Evolutionary conservation across 1,284 basidiomycete species (phyloP), one percentile per base, ranked within the genome.

Genomic region (Laetiporus sulphureus): DNA sequence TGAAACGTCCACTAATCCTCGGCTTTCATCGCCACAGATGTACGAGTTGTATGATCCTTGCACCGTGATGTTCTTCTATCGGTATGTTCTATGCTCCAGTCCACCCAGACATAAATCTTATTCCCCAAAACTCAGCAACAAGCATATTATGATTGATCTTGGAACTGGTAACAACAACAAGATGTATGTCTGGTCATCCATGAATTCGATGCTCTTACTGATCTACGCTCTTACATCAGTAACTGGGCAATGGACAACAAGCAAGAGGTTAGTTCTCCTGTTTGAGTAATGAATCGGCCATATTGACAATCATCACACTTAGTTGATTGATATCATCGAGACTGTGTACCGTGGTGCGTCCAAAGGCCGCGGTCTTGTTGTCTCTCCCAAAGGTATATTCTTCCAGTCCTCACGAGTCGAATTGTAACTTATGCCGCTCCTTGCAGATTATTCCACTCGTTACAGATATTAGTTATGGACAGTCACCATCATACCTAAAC

Each of bases 151-250:
- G 95, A 97, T 99, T 60, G 95, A 98, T 79, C 69, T 97, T 53
- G 94, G 95, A 12, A 99, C 95, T 38, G 95, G 96, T 71, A 98
- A 99, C 69, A 99, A 99, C 67, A 99, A 99, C 70, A 99, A 99
- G 70, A 96, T 97, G 90, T 91, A 48, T 49, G 87, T 73, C 16
- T 6, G 20, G 29, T 22, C 7, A 10, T 23, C 38, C 16, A 40
- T 6, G 16, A 24, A 34, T 19, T 20, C 19, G 12, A 22, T 15
- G n/a, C 27, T 3, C n/a, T 6, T 33, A 15, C 10, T 2, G 15
- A 29, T 7, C 7, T 34, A 4, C 34, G 8, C 27, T 38, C 36
- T 38, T 13, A 31, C 23, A 44, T 38, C 49, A 94, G 92, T 63
- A 96, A 95, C 64, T 97, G 93, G 93, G 80, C 92, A 19, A 94